Base-by-base conservation (phyloP, 1,284 basidiomycete species). In the Heterobasidion parviporum region DNA sequence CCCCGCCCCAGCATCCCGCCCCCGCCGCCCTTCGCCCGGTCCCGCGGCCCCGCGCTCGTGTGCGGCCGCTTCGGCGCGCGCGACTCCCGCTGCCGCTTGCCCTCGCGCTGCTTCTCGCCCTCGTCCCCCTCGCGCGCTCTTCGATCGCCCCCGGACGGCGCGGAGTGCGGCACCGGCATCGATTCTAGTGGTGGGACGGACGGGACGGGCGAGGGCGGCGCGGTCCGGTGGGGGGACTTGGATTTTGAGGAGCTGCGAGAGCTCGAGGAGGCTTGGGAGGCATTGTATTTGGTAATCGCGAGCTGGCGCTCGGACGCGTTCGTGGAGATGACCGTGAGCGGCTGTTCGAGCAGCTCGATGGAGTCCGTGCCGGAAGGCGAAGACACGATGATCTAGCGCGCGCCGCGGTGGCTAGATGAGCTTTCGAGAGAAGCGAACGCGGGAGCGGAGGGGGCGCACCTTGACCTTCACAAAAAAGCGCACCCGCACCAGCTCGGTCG, bases 381-480 rank as follows among this genome's bases (percentile, higher is more conserved):
- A 14, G 83, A 78, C 38, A 86, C 76, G 56, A 78, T 71, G 59
- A 87, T 66, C 85, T 87, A 55, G 36, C 18, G 49, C 6, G 46
- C 20, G 1, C 26, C 8, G 34, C 10, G 26, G 18, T 6, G 26
- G 46, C 46, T n/a, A 10, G 16, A 32, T 48, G 16, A 48, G 12
- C 46, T n/a, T 48, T 16, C 26, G 12, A 20, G 18, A 16, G 10
- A 48, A 26, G 18, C 10, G 46, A 32, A 26, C 46, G 26, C 18
- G 53, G 43, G 50, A 49, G 53, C 33, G 55, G 52, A 43, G 34
- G 32, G 54, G 56, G 64, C 70, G 62, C 60, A 86, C 87, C 78
- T 86, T 88, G 59, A 82, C 75, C 50, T 82, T 80, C 61, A 85
- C 72, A 65, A 83, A 83, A 68, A 87, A 91, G 63, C 77, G 79